A percentile compares a stretch with the other conserved stretches of the same genome.
phyloP scores from a whole-genome alignment of 768 basidiomycete species.

The Daedalea quercina region DNA sequence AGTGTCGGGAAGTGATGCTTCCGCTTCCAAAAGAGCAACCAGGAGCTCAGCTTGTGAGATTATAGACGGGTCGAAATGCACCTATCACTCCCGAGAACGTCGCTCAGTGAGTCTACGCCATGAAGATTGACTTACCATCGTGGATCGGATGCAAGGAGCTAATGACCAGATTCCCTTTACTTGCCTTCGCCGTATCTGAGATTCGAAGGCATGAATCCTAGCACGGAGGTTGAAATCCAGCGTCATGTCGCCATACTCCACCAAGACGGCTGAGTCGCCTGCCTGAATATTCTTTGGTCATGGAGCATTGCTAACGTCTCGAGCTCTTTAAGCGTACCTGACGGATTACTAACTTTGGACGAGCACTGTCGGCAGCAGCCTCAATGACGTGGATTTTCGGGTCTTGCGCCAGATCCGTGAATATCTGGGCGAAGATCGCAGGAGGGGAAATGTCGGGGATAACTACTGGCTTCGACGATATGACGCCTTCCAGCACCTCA shows the following conservation, averaged over 20 bases:
- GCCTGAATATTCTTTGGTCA: slow-evolving; percentile 30
- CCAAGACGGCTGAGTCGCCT: slow-evolving; percentile 55
- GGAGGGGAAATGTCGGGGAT: background rate
- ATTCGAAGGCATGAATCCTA: slow-evolving; percentile 50
- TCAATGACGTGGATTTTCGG: slow-evolving; percentile 31
- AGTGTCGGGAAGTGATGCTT: slow-evolving; percentile 33
- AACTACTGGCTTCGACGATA: slow-evolving; percentile 7
- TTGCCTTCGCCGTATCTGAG: slow-evolving; percentile 25
- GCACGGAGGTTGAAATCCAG: slow-evolving; percentile 49
- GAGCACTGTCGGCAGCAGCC: slow-evolving; percentile 6
- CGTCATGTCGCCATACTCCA: slow-evolving; percentile 53
- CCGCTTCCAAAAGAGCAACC: slow-evolving; percentile 30
- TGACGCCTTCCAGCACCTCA: background rate
- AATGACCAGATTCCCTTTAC: slow-evolving; percentile 34
- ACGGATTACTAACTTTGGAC: slow-evolving; percentile 39
- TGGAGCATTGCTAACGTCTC: background rate
- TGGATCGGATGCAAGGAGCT: slow-evolving; percentile 49
- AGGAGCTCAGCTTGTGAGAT: slow-evolving; percentile 41
- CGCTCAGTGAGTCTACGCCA: background rate
- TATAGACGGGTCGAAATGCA: slow-evolving; percentile 40
- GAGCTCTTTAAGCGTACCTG: slow-evolving; percentile 33
- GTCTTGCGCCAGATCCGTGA: slow-evolving; percentile 19
- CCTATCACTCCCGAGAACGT: slow-evolving; percentile 22
- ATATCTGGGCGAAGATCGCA: background rate
- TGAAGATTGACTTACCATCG: slow-evolving; percentile 36